Base-by-base conservation (phyloP, 768 basidiomycete species). In the Xerocomellus amylosporus region DNA sequence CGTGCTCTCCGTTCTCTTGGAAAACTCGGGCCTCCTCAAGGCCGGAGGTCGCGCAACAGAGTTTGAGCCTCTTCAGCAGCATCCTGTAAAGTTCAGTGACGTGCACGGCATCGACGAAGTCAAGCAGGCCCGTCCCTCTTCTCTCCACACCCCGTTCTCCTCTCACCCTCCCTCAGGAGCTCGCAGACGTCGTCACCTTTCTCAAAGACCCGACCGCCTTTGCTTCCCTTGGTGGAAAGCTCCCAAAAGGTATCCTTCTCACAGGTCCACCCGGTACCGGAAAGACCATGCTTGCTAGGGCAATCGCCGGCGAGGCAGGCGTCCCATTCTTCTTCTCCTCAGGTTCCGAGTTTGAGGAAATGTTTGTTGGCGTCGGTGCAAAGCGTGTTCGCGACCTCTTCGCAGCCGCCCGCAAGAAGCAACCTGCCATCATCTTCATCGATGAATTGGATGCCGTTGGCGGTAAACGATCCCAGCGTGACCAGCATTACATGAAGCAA, bases 51-150 rank as follows among this genome's bases (percentile, higher is more conserved):
- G 83, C 30, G 85, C 88, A 56, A 73, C 86, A 26, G 87, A 95
- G 62, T 98, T 94, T 64, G 87, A 94, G 62, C 88, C 92, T 8
- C 73, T 81, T 4, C 80, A 88, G 67, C 90, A 86, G 30, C 91
- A 90, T 63, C 77, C 83, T 1, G 88, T 95, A 71, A 94, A 83
- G 64, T 98, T 99, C 67, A 86, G 83, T 58, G 97, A 99, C 71
- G 94, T 99, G 6, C 95, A 98, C 60, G 97, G 97, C 30, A 89
- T 96, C 26, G 97, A 98, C 62, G 97, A 99, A 72, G 97, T 90
- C 34, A 98, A 98, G 73, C 84, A 88, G 66, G 94, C 88, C 48
- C 39, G 79, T 70, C n/a, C 54, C n/a, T 28, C 31, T 20, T 49
- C 39, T 36, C 51, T 40, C 15, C 5, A 10, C 4, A 9, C 20